Percentiles rank a stretch among this genome's conserved stretches.
These are phyloP conservation scores for Acanthamoeba healyi DNA, from an alignment of 208 protist genomes.

Conservation along the genomic window DNA sequence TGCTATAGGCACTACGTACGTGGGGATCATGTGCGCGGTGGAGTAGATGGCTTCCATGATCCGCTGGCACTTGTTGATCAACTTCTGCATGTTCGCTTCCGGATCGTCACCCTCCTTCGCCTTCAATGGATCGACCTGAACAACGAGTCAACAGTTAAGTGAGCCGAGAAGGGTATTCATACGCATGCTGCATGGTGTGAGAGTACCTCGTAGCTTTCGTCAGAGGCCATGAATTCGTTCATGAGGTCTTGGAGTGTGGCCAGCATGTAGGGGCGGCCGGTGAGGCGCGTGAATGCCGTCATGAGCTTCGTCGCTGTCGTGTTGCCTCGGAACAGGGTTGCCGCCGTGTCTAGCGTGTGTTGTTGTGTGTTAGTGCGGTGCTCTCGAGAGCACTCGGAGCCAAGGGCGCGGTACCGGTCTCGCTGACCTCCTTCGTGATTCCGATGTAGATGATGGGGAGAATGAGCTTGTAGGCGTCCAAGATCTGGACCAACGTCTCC, in stretches of 20 bases:
- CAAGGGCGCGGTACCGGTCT: constrained; percentile 23
- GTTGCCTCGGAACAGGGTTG: constrained; percentile 84
- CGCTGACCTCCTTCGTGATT: constrained; percentile 78
- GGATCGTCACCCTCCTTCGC: constrained; percentile 29
- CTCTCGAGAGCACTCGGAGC: background rate
- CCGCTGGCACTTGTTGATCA: constrained; percentile 37
- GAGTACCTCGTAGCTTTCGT: constrained; percentile 77
- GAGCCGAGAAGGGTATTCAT: background rate
- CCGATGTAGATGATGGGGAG: constrained; percentile 81
- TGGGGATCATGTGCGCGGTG: background rate
- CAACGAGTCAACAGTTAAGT: background rate
- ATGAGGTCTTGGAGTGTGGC: constrained; percentile 75
- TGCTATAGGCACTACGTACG: background rate
- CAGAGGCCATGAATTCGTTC: constrained; percentile 71
- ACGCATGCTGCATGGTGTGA: too few species aligned
- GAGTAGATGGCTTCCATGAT: constrained; percentile 34
- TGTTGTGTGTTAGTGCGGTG: background rate
- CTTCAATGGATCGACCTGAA: constrained; percentile 9
- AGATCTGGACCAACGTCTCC: constrained; percentile 74
- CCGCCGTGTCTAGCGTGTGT: constrained; percentile 12
- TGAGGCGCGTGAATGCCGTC: constrained; percentile 81
- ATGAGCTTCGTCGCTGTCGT: constrained; percentile 84
- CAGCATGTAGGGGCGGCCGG: constrained; percentile 76
- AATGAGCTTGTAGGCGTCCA: constrained; percentile 81
- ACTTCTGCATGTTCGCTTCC: constrained; percentile 17